A percentile compares a stretch with the other conserved stretches of the same genome.
Evolutionary conservation across 2,329 filamentous ascomycete species (phyloP).

Genomic region (Claviceps sp.): DNA sequence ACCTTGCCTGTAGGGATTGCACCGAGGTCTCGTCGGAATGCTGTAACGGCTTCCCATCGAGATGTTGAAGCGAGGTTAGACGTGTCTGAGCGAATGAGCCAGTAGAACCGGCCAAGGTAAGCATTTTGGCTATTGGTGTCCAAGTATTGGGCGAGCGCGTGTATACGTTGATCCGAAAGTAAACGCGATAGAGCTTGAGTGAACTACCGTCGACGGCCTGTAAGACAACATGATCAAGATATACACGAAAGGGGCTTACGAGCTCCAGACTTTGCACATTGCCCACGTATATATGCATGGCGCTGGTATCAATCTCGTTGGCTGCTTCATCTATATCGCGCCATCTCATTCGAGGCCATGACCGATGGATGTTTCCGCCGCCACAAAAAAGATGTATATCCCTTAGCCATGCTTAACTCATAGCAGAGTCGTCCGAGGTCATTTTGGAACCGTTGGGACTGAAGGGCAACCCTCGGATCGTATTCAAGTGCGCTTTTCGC

Average conservation of each 20-base stretch:
- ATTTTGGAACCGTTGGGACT: no score
- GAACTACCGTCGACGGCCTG: constrained; percentile 38
- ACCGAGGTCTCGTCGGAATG: constrained; percentile 32
- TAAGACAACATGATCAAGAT: constrained; percentile 54
- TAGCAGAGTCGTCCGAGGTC: constrained; percentile 23
- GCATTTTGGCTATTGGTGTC: no score
- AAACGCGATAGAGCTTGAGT: constrained; percentile 12
- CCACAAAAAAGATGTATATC: constrained; percentile 68
- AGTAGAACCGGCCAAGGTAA: no score
- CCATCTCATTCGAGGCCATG: constrained; percentile 62
- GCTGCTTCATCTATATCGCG: constrained; percentile 50
- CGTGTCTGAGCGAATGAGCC: no score
- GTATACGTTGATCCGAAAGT: no score
- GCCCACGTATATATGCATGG: constrained; percentile 61
- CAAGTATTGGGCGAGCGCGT: no score
- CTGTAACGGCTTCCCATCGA: background rate
- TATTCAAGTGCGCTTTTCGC: no score
- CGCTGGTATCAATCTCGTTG: constrained; percentile 50
- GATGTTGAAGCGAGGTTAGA: no score
- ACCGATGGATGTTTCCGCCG: constrained; percentile 62
- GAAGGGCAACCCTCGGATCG: no score
- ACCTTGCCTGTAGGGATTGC: constrained; percentile 42
- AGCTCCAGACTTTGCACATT: constrained; percentile 34
- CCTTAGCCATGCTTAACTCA: constrained; percentile 26
- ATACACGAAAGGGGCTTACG: constrained; percentile 50